Evolutionary conservation across 495 filamentous ascomycete species (phyloP), one percentile per base, ranked within the genome.

Genomic region (Neurospora sp.): DNA sequence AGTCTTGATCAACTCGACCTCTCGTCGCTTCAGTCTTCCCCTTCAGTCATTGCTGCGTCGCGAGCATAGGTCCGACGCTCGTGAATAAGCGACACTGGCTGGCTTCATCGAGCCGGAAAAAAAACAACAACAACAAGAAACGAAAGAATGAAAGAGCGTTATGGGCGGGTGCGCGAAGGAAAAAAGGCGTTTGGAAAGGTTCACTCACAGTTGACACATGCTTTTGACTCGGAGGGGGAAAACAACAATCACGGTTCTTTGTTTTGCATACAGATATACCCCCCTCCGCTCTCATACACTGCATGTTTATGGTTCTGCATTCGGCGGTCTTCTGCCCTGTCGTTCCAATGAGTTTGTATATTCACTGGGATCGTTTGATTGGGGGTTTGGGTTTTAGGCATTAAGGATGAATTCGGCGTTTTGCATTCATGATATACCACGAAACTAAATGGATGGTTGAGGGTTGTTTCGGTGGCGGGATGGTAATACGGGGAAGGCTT

Each of bases 21-120:
- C 75, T 37, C 75, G 76, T 2, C 74, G 78, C 0, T 68, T 72
- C 31, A 77, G 78, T 37, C 59, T 78, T 31, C 78, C 78, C 14
- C 48, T 74, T 69, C 70, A 80, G 40, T 31, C 53, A 10, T 37
- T 66, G 27, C 35, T 66, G 53, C 53, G 18, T 12, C 53, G 53
- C 27, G 31, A 27, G 22, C 14, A 35, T 27, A 66, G 14, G 14
- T 35, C 53, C 10, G 14, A 66, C 6, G 27, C 53, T 66, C 12
- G 22, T 37, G 27, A 35, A 31, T 66, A 31, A 66, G 27, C 8
- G 53, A 37, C 27, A 35, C 27, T 59, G 20, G 12, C 11, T 66
- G 53, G 27, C 53, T 35, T 35, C 27, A 35, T 6, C 7, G 12
- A 35, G 27, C 27, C 5, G 31, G 31, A 27, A 27, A 27, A 27